phyloP scores from a whole-genome alignment of 768 basidiomycete species.

The Termitomyces sp. region DNA sequence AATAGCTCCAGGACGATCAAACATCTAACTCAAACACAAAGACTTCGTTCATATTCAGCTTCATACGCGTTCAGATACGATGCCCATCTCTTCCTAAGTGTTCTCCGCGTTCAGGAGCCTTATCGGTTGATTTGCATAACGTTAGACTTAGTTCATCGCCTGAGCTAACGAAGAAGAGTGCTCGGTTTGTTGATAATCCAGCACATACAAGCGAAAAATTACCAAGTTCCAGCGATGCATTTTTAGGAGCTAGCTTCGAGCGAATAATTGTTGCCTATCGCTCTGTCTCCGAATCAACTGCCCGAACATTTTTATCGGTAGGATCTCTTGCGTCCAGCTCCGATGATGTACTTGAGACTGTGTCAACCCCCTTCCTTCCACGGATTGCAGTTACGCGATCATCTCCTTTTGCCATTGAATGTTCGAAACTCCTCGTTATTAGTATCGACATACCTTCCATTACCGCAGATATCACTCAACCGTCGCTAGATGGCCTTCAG shows the following conservation, averaged over 20 bases:
- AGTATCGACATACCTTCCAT: conserved; percentile 56
- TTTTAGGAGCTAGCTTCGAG: conserved; percentile 35
- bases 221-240: conserved; percentile 9
- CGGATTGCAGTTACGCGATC: conserved; percentile 29
- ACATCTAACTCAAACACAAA: conserved; percentile 9
- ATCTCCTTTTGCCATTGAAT: conserved; percentile 8
- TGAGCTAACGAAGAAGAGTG: conserved; percentile 16
- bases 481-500: conserved; percentile 70
- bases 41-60: conserved; percentile 38
- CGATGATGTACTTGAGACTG: conserved; percentile 11
- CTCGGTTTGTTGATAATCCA: conserved; percentile 24
- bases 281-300: conserved; percentile 29
- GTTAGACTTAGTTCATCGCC: conserved; percentile 34
- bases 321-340: conserved; percentile 32
- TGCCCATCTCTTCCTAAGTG: conserved; percentile 51
- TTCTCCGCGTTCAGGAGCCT: conserved; percentile 58
- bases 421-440: conserved; percentile 21
- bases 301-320: conserved; percentile 44
- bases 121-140: conserved; percentile 60
- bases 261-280: conserved; percentile 49
- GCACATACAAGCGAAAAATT: not conserved
- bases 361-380: conserved; percentile 24
- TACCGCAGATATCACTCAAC: conserved; percentile 58
- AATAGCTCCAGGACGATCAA: not conserved
- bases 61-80: conserved; percentile 65